phyloP scores from a whole-genome alignment of 495 filamentous ascomycete genomes.

The Trichocladium uniseriatum region DNA sequence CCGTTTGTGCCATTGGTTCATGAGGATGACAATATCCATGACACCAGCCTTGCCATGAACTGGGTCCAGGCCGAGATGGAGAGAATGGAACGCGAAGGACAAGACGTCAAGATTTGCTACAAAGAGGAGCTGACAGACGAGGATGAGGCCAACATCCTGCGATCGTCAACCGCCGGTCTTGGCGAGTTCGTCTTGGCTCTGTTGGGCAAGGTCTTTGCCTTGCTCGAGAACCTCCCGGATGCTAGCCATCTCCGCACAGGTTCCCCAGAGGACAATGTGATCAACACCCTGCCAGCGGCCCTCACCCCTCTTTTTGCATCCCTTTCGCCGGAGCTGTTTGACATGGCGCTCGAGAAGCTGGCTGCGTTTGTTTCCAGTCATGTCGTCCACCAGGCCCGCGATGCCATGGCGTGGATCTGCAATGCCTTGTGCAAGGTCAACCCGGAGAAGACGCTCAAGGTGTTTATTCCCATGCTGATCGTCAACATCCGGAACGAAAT shows the following conservation, averaged over 20 bases:
- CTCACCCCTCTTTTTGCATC: constrained; percentile 85
- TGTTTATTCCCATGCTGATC: constrained; percentile 80
- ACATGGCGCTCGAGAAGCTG: constrained; percentile 83
- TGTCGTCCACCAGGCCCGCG: constrained; percentile 92
- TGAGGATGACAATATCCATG: constrained; percentile 57
- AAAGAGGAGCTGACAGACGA: constrained; percentile 68
- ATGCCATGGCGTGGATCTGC: constrained; percentile 98
- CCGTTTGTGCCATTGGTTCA: constrained; percentile 78
- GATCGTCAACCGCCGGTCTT: constrained; percentile 92
- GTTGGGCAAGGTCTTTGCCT: constrained; percentile 86
- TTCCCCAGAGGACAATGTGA: constrained; percentile 92
- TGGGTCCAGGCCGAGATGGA: constrained; percentile 94
- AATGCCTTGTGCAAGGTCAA: constrained; percentile 91
- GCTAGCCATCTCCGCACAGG: constrained; percentile 74
- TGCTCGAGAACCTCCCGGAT: constrained; percentile 92
- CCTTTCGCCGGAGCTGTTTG: constrained; percentile 87
- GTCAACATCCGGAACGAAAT: constrained; percentile 93
- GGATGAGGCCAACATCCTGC: constrained; percentile 80
- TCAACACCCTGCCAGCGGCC: constrained; percentile 89
- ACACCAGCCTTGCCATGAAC: constrained; percentile 72
- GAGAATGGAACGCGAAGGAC: constrained; percentile 81
- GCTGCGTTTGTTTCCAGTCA: constrained; percentile 88
- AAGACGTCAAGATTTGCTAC: constrained; percentile 78
- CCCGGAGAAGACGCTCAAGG: constrained; percentile 81
- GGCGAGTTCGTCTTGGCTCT: constrained; percentile 86